These are phyloP conservation scores for Fusarium continuum DNA, from an alignment of 2,329 filamentous ascomycete genomes.

Conservation along the genomic window DNA sequence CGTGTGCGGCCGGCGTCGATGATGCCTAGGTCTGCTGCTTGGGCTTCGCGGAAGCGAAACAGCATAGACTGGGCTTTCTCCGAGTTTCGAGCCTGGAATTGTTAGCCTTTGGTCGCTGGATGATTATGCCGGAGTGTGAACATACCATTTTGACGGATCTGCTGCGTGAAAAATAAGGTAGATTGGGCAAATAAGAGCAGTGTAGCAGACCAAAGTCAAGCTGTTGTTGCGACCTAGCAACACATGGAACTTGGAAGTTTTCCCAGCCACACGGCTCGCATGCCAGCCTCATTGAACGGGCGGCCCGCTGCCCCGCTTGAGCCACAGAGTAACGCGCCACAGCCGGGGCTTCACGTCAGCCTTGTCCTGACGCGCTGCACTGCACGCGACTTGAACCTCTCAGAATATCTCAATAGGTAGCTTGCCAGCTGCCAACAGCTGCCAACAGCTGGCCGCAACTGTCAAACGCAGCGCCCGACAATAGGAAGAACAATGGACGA, in stretches of 20 bases:
- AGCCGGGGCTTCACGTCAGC: conserved; percentile 25
- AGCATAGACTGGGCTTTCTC: conserved; percentile 99
- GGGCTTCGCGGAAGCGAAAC: conserved; percentile 97
- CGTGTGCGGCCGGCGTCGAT: conserved; percentile 91
- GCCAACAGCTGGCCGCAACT: neutral
- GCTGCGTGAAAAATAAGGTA: conserved; percentile 2
- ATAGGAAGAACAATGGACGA: too few relatives aligned
- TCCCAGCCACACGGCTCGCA: conserved; percentile 41
- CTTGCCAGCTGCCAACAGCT: neutral
- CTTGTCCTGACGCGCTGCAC: conserved; percentile 22
- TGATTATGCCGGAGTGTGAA: accelerated
- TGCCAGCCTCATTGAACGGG: conserved; percentile 34
- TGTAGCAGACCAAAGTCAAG: conserved; percentile 16
- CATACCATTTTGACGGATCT: conserved; percentile 43
- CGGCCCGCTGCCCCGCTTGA: neutral
- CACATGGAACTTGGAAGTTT: conserved; percentile 38
- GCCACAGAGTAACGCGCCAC: conserved; percentile 30
- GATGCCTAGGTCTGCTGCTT: conserved; percentile 95
- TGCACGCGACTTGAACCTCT: conserved; percentile 13
- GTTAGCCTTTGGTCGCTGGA: neutral
- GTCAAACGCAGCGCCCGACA: neutral
- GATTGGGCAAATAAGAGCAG: conserved; percentile 4
- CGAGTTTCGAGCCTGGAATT: conserved; percentile 87
- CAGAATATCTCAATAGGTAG: neutral
- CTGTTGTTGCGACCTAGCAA: conserved; percentile 31